Base-by-base conservation (phyloP, 2,329 filamentous ascomycete species). In the Cytospora schulzeri region DNA sequence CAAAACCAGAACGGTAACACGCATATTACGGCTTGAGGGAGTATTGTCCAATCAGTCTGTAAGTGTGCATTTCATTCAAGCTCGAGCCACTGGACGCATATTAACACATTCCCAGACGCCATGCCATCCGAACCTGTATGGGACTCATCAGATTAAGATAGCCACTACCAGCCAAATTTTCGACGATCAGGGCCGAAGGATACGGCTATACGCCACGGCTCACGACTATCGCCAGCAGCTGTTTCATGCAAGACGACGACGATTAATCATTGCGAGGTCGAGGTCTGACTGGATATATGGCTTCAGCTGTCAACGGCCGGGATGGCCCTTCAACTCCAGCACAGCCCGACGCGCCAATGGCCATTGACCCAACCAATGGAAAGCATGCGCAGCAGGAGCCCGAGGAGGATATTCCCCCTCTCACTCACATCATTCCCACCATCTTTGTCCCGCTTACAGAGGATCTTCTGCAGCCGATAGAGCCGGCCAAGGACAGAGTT, bases 381-480 rank as follows among this genome's bases (percentile, higher is more conserved):
- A 33, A 28, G 52, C 15, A 52, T 17, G 38, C 15, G 6, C 3
- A 41, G 26, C 29, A 22, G 33, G 9, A 31, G 31, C 15, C 17
- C 29, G 35, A 60, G 24, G 68, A 71, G n/a, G 64, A 66, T 14
- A 72, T 75, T 35, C 71, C 72, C 0, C 69, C 66, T 1, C 70
- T 78, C 45, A 67, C 56, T 9, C 72, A 68, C 63, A 68, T 73
- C 11, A 67, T 70, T 1, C 72, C 74, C 0, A 71, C 70, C 48
- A 74, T 76, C 26, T 77, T 78, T 57, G 72, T 76, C 1, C 76
- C 76, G 0, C 62, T 76, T 29, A 70, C 67, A 19, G 63, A 71
- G 6, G 73, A 76, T 62, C 68, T 77, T 22, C 70, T 73, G 33
- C 63, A 71, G 58, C 71, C 73, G 1, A 67, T 70, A 31, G 61